phyloP scores from a whole-genome alignment of 805 yeast genomes.

The Nakazawaea ishiwadae region DNA sequence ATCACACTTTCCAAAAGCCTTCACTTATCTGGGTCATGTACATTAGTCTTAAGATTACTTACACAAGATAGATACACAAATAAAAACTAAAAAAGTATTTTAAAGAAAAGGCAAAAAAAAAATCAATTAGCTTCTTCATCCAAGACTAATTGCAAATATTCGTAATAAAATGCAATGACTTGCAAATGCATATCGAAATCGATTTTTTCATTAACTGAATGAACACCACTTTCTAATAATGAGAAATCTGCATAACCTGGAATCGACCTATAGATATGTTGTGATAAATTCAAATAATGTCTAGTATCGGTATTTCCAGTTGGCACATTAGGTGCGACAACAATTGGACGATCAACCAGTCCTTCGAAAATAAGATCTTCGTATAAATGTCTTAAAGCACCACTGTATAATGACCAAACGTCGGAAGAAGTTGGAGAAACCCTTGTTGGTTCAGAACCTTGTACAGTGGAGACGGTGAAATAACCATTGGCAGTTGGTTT shows the following conservation, averaged over 20 bases:
- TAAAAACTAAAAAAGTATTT: no score
- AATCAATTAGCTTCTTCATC: conserved; percentile 12
- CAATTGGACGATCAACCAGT: conserved; percentile 16
- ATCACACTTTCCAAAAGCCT: no score
- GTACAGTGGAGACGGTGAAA: conserved; percentile 17
- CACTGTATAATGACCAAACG: conserved; percentile 41
- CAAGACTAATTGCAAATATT: conserved; percentile 30
- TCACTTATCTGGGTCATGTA: no score
- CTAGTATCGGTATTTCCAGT: conserved; percentile 63
- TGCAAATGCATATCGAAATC: conserved; percentile 50
- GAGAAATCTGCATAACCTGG: conserved; percentile 33
- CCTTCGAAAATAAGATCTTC: conserved; percentile 42
- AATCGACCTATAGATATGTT: conserved; percentile 50
- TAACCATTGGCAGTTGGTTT: conserved; percentile 21
- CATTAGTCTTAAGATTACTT: no score
- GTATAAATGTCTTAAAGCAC: conserved; percentile 49
- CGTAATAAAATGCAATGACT: conserved; percentile 47
- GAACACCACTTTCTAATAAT: conserved; percentile 32
- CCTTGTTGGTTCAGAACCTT: conserved; percentile 33
- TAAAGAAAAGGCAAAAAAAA: no score
- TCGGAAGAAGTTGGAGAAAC: conserved; percentile 29
- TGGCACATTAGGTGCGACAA: conserved; percentile 44
- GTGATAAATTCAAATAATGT: conserved; percentile 52
- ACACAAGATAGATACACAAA: no score
- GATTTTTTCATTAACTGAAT: conserved; percentile 59